Evolutionary conservation across 208 protist genomes (phyloP).

Genomic region (Trypanosoma theileri): DNA sequence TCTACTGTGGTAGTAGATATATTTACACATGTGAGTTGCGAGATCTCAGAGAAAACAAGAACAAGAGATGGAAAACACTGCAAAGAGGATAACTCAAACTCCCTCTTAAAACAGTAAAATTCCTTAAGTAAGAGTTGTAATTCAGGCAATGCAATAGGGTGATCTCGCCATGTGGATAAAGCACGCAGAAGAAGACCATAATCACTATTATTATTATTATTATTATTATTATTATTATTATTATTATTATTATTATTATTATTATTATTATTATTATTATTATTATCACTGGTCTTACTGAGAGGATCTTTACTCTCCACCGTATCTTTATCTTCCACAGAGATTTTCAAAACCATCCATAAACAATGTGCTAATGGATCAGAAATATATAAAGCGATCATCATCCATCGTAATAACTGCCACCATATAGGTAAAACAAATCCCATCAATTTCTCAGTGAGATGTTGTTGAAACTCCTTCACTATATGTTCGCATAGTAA

Average conservation of each 20-base stretch:
- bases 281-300: background rate
- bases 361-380: conserved; percentile 14
- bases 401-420: conserved; percentile 15
- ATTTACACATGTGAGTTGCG: background rate
- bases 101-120: conserved; percentile 2
- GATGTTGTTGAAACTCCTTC: background rate
- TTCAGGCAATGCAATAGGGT: background rate
- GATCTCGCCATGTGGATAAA: background rate
- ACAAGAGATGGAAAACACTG: background rate
- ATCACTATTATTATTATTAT: background rate
- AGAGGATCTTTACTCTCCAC: no score
- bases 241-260: background rate
- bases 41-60: background rate
- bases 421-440: conserved; percentile 12
- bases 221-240: background rate
- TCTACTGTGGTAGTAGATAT: background rate
- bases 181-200: no score
- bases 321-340: no score
- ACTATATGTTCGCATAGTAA: background rate
- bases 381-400: conserved; percentile 7
- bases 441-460: no score
- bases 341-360: background rate
- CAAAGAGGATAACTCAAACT: background rate
- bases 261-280: background rate
- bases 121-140: background rate